Evolutionary conservation across 2,329 filamentous ascomycete genomes (phyloP), one percentile per base, ranked within the genome.

Genomic region (Pezicula neosporulosa): DNA sequence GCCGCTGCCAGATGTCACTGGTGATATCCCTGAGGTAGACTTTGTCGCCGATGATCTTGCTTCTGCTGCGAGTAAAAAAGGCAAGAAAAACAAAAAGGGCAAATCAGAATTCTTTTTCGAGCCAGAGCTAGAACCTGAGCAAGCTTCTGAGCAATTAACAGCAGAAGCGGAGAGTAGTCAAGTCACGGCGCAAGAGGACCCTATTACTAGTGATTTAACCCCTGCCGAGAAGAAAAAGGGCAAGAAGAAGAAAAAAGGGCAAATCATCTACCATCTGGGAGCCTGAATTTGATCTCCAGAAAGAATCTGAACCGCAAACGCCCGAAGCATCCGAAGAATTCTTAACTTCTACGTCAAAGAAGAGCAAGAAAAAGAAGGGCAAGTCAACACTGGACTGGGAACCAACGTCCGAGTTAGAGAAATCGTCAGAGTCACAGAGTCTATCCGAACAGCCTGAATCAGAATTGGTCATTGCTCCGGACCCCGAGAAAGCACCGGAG

Each of bases 351-450:
- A 36, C 49, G 16, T 48, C 61, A 21, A 68, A 65, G 60, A 69
- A 67, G 52, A 55, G 57, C 42, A 70, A 69, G 60, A 70, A 63
- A 48, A 76, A 73, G 59, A 76, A 74, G 61, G 63, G 62, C 33
- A 77, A 73, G 65, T 75, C 75, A 54, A 62, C 42, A 43, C 8
- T 42, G 16, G 39, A 42, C 39, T 42, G 39, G 39, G 24, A 33
- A 13, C 30, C 30, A 6, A 24, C 24, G 24, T 6, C 24, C 24
- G 24, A 24, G 24, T 24, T 24, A 6, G 24, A 24, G 7, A 24
- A 24, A 24, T 4, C 24, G 6, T 6, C 7, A 18, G 37, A 39
- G 13, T 19, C 37, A 16, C 51, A 56, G 19, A 44, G 49, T 3
- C 43, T 27, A 19, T n/a, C 19, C 10, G 35, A 37, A 37, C 21